These are phyloP conservation scores for Curvularia lunata DNA, from an alignment of 2,329 filamentous ascomycete genomes.

Conservation along the genomic window DNA sequence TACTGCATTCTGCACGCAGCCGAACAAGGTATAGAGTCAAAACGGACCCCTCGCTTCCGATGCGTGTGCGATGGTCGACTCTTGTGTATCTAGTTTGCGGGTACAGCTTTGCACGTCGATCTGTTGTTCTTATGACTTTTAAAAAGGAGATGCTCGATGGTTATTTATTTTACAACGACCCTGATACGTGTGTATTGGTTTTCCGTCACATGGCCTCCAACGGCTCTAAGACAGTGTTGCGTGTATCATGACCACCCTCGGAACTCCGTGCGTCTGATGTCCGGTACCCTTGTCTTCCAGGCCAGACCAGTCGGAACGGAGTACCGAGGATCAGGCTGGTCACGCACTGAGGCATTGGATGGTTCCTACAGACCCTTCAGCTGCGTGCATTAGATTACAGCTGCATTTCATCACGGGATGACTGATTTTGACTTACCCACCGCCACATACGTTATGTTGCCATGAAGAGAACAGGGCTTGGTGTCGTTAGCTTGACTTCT, in stretches of 20 bases:
- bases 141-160: background rate
- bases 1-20: slow-evolving; percentile 5
- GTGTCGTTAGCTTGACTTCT: background rate
- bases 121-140: background rate
- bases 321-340: background rate
- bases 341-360: background rate
- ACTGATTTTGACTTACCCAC: background rate
- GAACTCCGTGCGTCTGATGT: slow-evolving; percentile 6
- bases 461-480: background rate
- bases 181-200: background rate
- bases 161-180: background rate
- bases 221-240: background rate
- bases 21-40: slow-evolving; percentile 3
- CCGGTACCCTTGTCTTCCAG: background rate
- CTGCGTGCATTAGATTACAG: background rate
- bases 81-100: background rate
- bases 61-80: background rate
- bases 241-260: slow-evolving; percentile 1
- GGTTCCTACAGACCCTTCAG: background rate
- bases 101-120: background rate
- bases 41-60: slow-evolving; percentile 1
- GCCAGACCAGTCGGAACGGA: background rate
- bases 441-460: background rate
- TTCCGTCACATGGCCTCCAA: background rate
- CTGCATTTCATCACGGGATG: background rate